Conservation (phyloP, 2,329 filamentous ascomycete genomes). For the Beauveria australis region DNA sequence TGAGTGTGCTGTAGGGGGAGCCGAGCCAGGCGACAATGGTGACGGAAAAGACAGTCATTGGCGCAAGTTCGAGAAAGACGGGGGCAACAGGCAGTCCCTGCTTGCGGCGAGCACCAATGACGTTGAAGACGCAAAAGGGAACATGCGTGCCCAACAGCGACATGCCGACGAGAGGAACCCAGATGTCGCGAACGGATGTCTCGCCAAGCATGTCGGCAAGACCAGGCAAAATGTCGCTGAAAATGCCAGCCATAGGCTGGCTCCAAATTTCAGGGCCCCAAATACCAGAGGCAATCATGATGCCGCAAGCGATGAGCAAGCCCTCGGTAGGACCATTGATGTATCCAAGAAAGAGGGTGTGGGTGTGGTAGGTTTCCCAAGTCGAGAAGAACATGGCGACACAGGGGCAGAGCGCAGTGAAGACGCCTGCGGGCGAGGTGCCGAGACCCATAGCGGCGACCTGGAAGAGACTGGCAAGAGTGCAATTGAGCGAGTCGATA, state of each 20-base stretch:
- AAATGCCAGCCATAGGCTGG: conserved; percentile 58
- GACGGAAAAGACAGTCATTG: conserved; percentile 73
- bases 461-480: conserved; percentile 81
- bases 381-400: conserved; percentile 99
- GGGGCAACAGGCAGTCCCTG: conserved; percentile 68
- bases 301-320: conserved; percentile 72
- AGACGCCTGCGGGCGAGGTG: conserved; percentile 73
- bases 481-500: conserved; percentile 97
- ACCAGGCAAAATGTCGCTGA: conserved; percentile 47
- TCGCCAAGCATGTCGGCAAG: conserved; percentile 55
- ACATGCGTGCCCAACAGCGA: conserved; percentile 67
- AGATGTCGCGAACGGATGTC: conserved; percentile 76
- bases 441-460: conserved; percentile 90
- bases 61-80: conserved; percentile 88
- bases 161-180: conserved; percentile 63
- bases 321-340: conserved; percentile 98
- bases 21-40: conserved; percentile 78
- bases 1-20: conserved; percentile 75
- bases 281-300: conserved; percentile 82
- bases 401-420: conserved; percentile 84
- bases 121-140: conserved; percentile 83
- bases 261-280: conserved; percentile 87
- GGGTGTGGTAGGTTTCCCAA: conserved; percentile 98
- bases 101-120: conserved; percentile 64
- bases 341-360: conserved; percentile 90